A percentile compares a stretch with the other conserved stretches of the same genome.
These are phyloP conservation scores for Microstroma glucosiphilum DNA, from an alignment of 1,284 basidiomycete species.

Conservation along the genomic window DNA sequence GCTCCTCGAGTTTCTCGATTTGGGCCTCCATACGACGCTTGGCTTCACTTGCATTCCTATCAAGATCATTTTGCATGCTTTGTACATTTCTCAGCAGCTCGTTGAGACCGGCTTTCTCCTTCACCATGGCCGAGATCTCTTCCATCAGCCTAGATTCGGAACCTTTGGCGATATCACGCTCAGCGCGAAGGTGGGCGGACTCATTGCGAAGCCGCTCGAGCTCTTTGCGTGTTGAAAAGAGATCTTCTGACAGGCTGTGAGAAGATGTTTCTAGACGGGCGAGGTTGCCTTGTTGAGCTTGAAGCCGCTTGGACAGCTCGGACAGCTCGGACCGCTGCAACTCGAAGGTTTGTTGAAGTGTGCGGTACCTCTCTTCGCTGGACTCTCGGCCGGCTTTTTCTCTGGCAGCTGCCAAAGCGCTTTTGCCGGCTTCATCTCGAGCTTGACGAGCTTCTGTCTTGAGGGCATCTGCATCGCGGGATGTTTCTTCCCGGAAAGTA, in stretches of 20 bases:
- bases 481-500: slow-evolving; percentile 70
- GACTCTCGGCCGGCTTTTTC: slow-evolving; percentile 40
- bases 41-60: slow-evolving; percentile 72
- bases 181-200: slow-evolving; percentile 73
- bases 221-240: slow-evolving; percentile 48
- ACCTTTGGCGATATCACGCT: slow-evolving; percentile 61
- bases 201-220: slow-evolving; percentile 62
- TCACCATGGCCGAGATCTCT: slow-evolving; percentile 71
- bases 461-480: slow-evolving; percentile 61
- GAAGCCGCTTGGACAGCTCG: slow-evolving; percentile 48
- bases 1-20: slow-evolving; percentile 60
- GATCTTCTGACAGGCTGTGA: slow-evolving; percentile 59
- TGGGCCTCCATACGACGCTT: slow-evolving; percentile 71
- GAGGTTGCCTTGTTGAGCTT: slow-evolving; percentile 45
- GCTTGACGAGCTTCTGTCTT: slow-evolving; percentile 68
- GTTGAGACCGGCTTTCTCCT: slow-evolving; percentile 74
- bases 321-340: slow-evolving; percentile 47
- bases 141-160: slow-evolving; percentile 59
- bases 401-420: slow-evolving; percentile 59
- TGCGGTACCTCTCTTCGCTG: slow-evolving; percentile 27
- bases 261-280: slow-evolving; percentile 53
- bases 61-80: slow-evolving; percentile 79
- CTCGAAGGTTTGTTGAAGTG: slow-evolving; percentile 41
- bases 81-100: slow-evolving; percentile 81
- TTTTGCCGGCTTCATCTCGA: slow-evolving; percentile 67